These are phyloP conservation scores for Stephania cephalantha DNA, from an alignment of 164 flowering plant genomes.

Conservation along the genomic window DNA sequence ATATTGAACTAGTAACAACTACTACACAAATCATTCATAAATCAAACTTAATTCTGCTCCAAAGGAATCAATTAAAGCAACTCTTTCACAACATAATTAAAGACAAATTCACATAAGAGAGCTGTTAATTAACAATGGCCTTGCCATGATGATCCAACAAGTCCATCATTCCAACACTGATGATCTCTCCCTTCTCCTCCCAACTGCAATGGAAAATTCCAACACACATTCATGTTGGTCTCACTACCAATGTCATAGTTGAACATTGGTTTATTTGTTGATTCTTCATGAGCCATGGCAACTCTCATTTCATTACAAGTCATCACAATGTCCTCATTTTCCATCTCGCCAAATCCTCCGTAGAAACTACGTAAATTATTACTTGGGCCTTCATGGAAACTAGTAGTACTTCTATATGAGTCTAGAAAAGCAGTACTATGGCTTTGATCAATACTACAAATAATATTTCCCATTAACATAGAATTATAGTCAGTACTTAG, in stretches of 20 bases:
- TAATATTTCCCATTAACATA: slow-evolving; percentile 23
- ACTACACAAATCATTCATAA: too few species aligned
- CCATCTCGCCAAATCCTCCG: slow-evolving; percentile 20
- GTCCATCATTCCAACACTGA: slow-evolving; percentile 44
- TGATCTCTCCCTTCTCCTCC: slow-evolving; percentile 25
- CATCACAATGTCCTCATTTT: slow-evolving; percentile 26
- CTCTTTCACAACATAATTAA: background rate
- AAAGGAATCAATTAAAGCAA: too few species aligned
- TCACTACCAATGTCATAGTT: slow-evolving; percentile 14
- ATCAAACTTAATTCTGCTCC: too few species aligned
- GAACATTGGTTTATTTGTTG: background rate
- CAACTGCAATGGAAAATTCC: slow-evolving; percentile 69
- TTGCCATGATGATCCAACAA: slow-evolving; percentile 54
- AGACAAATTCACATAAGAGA: slow-evolving; percentile 26
- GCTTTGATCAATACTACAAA: slow-evolving; percentile 14
- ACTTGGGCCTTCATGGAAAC: slow-evolving; percentile 35
- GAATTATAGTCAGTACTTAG: slow-evolving; percentile 24
- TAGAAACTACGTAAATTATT: slow-evolving; percentile 34
- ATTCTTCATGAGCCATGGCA: slow-evolving; percentile 29
- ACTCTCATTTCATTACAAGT: slow-evolving; percentile 27
- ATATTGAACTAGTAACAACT: too few species aligned
- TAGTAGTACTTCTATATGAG: slow-evolving; percentile 25
- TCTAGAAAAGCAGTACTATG: slow-evolving; percentile 26
- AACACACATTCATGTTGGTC: slow-evolving; percentile 24
- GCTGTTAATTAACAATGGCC: slow-evolving; percentile 62